phyloP scores from a whole-genome alignment of 176 grass and related monocot species.

The Lolium multiflorum region DNA sequence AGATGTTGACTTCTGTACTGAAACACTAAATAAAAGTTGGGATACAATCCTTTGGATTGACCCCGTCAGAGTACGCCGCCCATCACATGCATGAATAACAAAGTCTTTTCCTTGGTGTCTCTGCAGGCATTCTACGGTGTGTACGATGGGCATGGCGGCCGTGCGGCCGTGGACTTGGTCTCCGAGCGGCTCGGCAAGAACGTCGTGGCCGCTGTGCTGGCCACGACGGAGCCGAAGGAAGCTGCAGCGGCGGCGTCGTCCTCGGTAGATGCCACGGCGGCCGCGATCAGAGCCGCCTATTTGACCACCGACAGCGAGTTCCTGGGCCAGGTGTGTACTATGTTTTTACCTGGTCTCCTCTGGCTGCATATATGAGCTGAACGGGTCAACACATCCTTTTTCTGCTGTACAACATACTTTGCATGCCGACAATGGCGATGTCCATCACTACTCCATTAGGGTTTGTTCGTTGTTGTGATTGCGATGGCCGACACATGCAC shows the following conservation, averaged over 20 bases:
- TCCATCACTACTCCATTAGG: constrained; percentile 28
- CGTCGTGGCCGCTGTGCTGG: constrained; percentile 57
- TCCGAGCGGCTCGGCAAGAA: constrained; percentile 63
- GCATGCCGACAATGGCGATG: constrained; percentile 9
- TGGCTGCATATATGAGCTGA: constrained; percentile 2
- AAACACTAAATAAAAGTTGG: neutral
- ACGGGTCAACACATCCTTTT: constrained; percentile 42
- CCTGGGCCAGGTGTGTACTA: constrained; percentile 48
- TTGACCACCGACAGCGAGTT: constrained; percentile 76
- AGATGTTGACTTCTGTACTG: neutral
- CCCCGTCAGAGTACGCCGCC: neutral
- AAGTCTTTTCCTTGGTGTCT: neutral
- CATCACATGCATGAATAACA: neutral
- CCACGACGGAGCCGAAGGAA: constrained; percentile 1
- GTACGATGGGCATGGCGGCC: constrained; percentile 86
- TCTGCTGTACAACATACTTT: neutral
- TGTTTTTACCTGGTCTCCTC: constrained; percentile 43
- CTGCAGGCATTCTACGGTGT: constrained; percentile 84
- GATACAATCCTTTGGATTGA: neutral
- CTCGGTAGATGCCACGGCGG: constrained; percentile 29
- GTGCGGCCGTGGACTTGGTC: constrained; percentile 76
- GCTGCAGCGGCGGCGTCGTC: neutral
- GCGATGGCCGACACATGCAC: neutral
- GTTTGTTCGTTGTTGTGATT: neutral
- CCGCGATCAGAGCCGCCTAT: constrained; percentile 69